Evolutionary conservation across 495 filamentous ascomycete species (phyloP), one percentile per base, ranked within the genome.

Genomic region (Penicillium coprophilum): DNA sequence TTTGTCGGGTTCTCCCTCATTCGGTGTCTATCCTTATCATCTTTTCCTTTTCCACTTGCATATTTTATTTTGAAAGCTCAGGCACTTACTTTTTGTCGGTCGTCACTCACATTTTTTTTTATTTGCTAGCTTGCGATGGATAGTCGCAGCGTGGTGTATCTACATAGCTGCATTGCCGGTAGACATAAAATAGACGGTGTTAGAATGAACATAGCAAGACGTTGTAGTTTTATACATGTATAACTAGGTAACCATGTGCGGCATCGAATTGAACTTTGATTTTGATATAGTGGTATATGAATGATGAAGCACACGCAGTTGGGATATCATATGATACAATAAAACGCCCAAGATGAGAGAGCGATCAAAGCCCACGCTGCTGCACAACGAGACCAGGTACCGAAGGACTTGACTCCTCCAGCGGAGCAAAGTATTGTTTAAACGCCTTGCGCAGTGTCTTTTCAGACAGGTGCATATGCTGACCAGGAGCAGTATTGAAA

Each of bases 391-490:
- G 60, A 36, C 63, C 48, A 10, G 40, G 45, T 11, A 21, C 27
- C 24, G 57, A 47, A 36, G 32, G 6, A 17, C 9, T 4, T 41
- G 38, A 32, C 49, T 49, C 19, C 53, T 73, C 60, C 4, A 75
- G 61, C 5, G 73, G 72, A 24, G 66, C 69, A 60, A 91, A 90
- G 66, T 90, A 96, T 62, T 85, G 82, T 58, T 73, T 73, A 67
- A 97, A 95, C 7, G 84, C 74, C 20, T 81, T 78, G 54, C 72
- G 78, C 69, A 97, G 63, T 38, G 85, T 56, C 58, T 85, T 77
- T 1, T 94, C 88, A 17, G 71, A 74, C 62, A 99, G 65, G 54
- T 85, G 70, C 95, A 99, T 97, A 77, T 99, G 94, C 11, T 79
- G 76, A 2, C 94, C 94, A 7, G 84, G 78, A 2, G 80, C 71